Evolutionary conservation across 352 stramenopile genomes (phyloP).

Genomic region (Phytophthora macrochlamydospora): DNA sequence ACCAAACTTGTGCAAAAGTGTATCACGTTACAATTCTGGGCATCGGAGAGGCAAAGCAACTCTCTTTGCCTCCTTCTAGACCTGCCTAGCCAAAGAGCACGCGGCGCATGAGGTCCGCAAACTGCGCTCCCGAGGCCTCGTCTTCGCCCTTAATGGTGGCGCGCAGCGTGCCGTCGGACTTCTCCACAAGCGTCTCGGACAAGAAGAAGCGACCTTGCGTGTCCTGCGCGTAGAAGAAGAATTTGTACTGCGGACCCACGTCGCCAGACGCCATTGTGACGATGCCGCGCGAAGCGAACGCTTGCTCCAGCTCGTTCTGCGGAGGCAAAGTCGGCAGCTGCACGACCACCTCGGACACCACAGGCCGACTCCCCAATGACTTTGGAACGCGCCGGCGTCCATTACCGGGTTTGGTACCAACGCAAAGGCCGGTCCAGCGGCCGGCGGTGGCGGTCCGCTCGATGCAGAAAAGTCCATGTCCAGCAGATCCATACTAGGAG

Average conservation of each 20-base stretch:
- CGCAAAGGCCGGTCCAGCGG: slow-evolving; percentile 39
- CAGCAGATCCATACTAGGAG: slow-evolving; percentile 65
- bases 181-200: slow-evolving; percentile 77
- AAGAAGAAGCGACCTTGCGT: slow-evolving; percentile 63
- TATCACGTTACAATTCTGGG: too few relatives aligned
- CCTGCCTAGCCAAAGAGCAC: slow-evolving; percentile 58
- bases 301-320: slow-evolving; percentile 69
- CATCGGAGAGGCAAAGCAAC: too few relatives aligned
- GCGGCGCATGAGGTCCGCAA: slow-evolving; percentile 65
- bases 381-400: slow-evolving; percentile 75
- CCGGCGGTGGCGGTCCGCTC: slow-evolving; percentile 14
- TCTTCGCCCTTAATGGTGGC: slow-evolving; percentile 81
- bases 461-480: slow-evolving; percentile 76
- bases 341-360: slow-evolving; percentile 68
- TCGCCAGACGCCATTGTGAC: slow-evolving; percentile 85
- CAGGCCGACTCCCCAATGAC: slow-evolving; percentile 69
- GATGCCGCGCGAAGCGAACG: slow-evolving; percentile 59
- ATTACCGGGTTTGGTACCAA: slow-evolving; percentile 73
- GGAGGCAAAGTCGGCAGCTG: slow-evolving; percentile 61
- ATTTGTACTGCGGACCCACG: slow-evolving; percentile 83
- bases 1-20: too few relatives aligned
- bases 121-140: slow-evolving; percentile 60
- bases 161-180: slow-evolving; percentile 60
- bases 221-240: slow-evolving; percentile 88
- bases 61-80: not conserved